phyloP scores from a whole-genome alignment of 164 flowering plant genomes.

The Magnolia sinica region DNA sequence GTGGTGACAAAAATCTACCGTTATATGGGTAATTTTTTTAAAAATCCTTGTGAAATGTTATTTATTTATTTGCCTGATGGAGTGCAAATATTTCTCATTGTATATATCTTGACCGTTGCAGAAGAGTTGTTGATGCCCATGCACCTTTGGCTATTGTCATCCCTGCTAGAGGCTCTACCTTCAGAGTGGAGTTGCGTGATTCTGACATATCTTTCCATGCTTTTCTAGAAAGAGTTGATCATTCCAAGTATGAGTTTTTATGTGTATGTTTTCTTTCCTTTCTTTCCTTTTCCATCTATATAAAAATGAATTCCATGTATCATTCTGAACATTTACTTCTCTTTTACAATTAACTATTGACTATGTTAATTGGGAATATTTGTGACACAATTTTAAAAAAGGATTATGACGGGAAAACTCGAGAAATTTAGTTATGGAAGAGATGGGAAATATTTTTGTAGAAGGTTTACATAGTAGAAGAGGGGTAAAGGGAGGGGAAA shows the following conservation, averaged over 20 bases:
- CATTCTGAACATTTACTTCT: not conserved
- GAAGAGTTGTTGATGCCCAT: conserved; percentile 81
- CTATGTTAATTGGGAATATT: no score
- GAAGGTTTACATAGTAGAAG: no score
- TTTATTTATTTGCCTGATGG: conserved; percentile 3
- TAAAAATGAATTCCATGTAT: not conserved
- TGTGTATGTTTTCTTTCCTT: conserved; percentile 12
- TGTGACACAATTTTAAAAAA: no score
- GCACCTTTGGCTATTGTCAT: conserved; percentile 78
- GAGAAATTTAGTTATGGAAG: no score
- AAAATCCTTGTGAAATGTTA: not conserved
- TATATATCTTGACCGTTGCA: conserved; percentile 34
- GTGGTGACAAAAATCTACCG: conserved; percentile 73
- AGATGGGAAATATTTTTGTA: no score
- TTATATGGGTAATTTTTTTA: conserved; percentile 68
- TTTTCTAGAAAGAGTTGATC: conserved; percentile 54
- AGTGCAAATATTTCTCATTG: conserved; percentile 18
- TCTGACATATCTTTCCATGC: conserved; percentile 72
- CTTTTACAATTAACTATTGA: no score
- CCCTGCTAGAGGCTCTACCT: conserved; percentile 47
- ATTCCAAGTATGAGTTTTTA: conserved; percentile 41
- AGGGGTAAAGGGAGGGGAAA: no score
- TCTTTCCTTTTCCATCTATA: not conserved
- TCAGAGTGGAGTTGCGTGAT: conserved; percentile 50
- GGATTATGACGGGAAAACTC: no score